Percentiles rank a stretch among this genome's conserved stretches.
phyloP scores from a whole-genome alignment of 495 filamentous ascomycete species.

The Articulospora tetracladia region DNA sequence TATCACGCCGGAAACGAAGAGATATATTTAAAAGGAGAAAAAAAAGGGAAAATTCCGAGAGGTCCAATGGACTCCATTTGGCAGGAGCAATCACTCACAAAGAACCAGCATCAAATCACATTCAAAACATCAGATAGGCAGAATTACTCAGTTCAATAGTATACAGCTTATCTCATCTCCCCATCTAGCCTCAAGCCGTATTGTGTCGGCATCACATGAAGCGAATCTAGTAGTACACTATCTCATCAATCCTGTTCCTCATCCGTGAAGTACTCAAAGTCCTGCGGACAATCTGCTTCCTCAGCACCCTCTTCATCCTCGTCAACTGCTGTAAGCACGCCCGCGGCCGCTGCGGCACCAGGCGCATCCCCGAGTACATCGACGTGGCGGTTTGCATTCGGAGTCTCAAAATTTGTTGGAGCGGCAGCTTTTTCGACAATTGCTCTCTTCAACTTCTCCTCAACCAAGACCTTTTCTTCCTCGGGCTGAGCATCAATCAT shows the following conservation, averaged over 20 bases:
- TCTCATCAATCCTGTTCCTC: conserved; percentile 43
- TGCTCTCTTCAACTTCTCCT: conserved; percentile 75
- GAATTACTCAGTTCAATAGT: conserved; percentile 11
- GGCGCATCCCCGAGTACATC: conserved; percentile 20
- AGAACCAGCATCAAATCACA: background rate
- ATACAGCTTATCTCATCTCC: conserved; percentile 17
- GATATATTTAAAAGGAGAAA: too few relatives aligned
- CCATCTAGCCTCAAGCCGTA: conserved; percentile 10
- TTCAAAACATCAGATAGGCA: too few relatives aligned
- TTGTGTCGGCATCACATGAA: conserved; percentile 17
- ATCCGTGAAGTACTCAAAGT: conserved; percentile 85
- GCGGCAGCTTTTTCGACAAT: conserved; percentile 32
- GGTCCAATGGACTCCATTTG: too few relatives aligned
- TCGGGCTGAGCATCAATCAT: conserved; percentile 80
- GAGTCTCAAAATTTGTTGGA: conserved; percentile 23
- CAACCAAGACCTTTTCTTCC: conserved; percentile 73
- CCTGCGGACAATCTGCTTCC: conserved; percentile 73
- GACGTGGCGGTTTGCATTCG: conserved; percentile 20
- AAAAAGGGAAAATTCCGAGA: background rate
- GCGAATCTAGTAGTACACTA: conserved; percentile 25
- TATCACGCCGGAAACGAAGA: too few relatives aligned
- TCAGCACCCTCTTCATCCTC: conserved; percentile 82
- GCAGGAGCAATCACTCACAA: too few relatives aligned
- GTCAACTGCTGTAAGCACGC: conserved; percentile 75
- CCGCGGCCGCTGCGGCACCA: conserved; percentile 70